Base-by-base conservation (phyloP, 352 stramenopile species). In the Achlya hypogyna region DNA sequence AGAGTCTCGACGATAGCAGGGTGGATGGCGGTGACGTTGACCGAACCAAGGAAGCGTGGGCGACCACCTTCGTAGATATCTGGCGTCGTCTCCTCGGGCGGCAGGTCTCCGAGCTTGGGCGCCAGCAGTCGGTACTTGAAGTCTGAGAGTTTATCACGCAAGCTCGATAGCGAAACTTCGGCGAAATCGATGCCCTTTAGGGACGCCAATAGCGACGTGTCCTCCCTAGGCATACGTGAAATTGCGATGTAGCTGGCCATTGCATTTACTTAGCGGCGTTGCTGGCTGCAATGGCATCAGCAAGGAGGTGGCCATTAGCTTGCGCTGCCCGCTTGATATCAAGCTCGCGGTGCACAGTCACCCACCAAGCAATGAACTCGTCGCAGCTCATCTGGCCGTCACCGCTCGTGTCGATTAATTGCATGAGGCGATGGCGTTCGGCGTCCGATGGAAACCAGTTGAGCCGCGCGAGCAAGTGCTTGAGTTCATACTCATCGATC, bases 1-100 rank as follows among this genome's bases (percentile, higher is more conserved):
- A 89, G 62, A 40, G 75, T 85, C 20, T 75, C 71, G 22, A 91
- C 78, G 32, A 91, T 74, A 25, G 82, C 74, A 0, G 79, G 79
- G 28, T 88, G 79, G 51, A 88, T 86, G 72, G 72, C 78, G 6
- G 80, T 84, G 28, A 91, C 79, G 31, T 92, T 78, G 2, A 87
- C 53, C 1, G 76, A 59, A 31, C 77, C 79, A 38, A 67, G 47
- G 9, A 42, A 29, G n/a, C 60, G 40, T 1, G 25, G 18, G 12
- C 58, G 28, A 31, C 60, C 60, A 31, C 38, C 59, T 56, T 51
- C 59, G 35, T 66, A 63, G 31, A 59, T 28, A 29, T 63, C 31
- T 5, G 64, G 53, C 34, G 25, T 42, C 1, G 31, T 45, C 5
- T 58, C 27, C 3, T 51, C 40, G 27, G 53, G 53, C 25, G 31